Base-by-base conservation (phyloP, 2,329 filamentous ascomycete genomes). In the Truncatella angustata region DNA sequence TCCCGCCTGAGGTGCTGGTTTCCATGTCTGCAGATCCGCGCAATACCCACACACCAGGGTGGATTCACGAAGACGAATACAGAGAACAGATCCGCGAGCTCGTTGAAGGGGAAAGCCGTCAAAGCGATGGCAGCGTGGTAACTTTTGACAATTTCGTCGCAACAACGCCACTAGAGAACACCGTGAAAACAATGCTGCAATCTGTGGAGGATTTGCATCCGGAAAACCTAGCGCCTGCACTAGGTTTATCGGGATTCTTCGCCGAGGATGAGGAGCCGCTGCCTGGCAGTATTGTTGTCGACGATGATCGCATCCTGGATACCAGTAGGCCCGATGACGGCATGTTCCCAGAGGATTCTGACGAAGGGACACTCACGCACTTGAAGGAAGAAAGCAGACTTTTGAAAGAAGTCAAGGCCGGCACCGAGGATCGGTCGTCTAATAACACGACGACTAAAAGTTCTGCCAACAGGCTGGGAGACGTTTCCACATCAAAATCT, bases 31-130 rank as follows among this genome's bases (percentile, higher is more conserved):
- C 91, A 5, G 88, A 94, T 67, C 76, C 85, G 28, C 81, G 91
- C 49, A 80, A 89, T 54, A 82, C 84, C 2, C 80, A 86, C 35
- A 77, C 83, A n/a, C 83, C 85, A n/a, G 86, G 85, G 0, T 99
- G 94, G 93, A 87, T 97, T 51, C 92, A 97, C 59, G 93, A 97
- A 66, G 85, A 90, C 43, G 92, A 96, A 63, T 93, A 87, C 63
- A 77, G 83, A 28, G 74, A 85, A 39, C 78, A 88, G 59, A 74
- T 96, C 2, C 69, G 74, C 26, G 72, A 80, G 23, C 75, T 95
- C 21, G 81, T 89, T 7, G 65, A 72, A 1, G 76, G 86, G 21
- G 91, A 97, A 65, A 79, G 74, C 54, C 69, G 70, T 4, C 74
- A 77, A 34, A 71, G 70, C 23, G 67, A 73, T 21, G 73, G 67